Base-by-base conservation (phyloP, 169 alveolate species). In the Plasmodium yoelii region DNA sequence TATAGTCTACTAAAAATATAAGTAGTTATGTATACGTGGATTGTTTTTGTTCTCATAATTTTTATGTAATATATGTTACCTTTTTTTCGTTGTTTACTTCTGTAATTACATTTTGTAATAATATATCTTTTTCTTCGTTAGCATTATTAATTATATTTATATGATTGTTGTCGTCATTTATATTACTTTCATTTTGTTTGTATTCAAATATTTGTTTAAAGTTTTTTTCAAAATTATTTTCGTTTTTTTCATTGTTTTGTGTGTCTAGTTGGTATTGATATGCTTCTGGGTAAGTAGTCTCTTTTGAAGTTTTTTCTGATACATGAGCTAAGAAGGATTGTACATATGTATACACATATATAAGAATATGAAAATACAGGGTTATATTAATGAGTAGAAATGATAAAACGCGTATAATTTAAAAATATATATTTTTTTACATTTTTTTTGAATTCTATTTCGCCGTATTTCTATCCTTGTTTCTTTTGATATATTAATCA, bases 401-500 rank as follows among this genome's bases (percentile, higher is more conserved):
- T 5, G 68, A 34, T 42, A 59, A 19, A 69, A 69, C 15, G 51
- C 13, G 59, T 2, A 24, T 57, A 57, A 5, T 8, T 12, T 18
- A 12, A 24, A 15, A 57, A 57, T 12, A n/a, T 57, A 34, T 34
- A 34, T 34, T 22, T 68, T 44, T 49, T 64, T 75, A 75, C 88
- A 34, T 63, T 75, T 75, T 18, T 63, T 63, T 28, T 49, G 44
- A 75, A 75, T 75, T 34, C 74, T 60, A 42, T 75, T 75, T 63
- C 88, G 34, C 26, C 88, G 61, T 51, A 61, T 75, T 75, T 75
- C 88, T 60, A 75, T 75, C 49, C 88, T 75, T 28, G 75, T 42
- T 47, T 75, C 88, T 75, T 75, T 75, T 28, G 88, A 75, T 5
- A 65, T 75, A 12, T 55, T 46, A 8, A 42, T 64, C 6, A 63